phyloP scores from a whole-genome alignment of 306 rosid species.

The Quercus glauca region DNA sequence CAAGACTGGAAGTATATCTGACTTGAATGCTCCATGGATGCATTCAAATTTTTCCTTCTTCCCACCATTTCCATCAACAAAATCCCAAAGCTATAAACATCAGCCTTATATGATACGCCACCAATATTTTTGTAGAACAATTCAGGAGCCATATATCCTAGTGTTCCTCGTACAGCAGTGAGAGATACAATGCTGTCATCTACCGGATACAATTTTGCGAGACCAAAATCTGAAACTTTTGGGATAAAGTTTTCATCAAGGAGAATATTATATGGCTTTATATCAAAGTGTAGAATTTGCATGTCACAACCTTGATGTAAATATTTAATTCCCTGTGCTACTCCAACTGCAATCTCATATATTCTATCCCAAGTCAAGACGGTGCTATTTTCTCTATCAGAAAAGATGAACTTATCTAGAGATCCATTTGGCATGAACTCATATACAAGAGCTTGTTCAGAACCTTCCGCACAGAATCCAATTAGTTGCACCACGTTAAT shows the following conservation, averaged over 20 bases:
- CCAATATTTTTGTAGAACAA: not conserved
- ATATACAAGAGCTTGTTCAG: not conserved
- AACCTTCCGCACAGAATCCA: not conserved
- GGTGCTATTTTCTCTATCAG: not conserved
- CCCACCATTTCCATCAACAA: not conserved
- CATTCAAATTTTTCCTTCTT: not conserved
- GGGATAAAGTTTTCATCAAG: not conserved
- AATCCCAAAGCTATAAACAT: not conserved
- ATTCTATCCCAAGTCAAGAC: not conserved
- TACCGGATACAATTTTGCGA: not conserved
- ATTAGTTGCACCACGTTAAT: not conserved
- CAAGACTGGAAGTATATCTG: not conserved
- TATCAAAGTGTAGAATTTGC: not conserved
- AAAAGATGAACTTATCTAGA: not conserved
- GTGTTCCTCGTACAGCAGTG: not conserved
- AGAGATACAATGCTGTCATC: not conserved
- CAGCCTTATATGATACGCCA: not conserved
- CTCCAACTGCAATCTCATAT: not conserved
- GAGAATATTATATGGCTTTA: not conserved
- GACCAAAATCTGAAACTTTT: not conserved
- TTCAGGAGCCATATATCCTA: not conserved
- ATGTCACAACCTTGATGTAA: not conserved
- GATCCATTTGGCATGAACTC: conserved; percentile 5
- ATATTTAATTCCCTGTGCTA: not conserved
- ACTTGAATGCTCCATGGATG: not conserved